Base-by-base conservation (phyloP, 2,329 filamentous ascomycete species). In the Hymenoscyphus occultus region DNA sequence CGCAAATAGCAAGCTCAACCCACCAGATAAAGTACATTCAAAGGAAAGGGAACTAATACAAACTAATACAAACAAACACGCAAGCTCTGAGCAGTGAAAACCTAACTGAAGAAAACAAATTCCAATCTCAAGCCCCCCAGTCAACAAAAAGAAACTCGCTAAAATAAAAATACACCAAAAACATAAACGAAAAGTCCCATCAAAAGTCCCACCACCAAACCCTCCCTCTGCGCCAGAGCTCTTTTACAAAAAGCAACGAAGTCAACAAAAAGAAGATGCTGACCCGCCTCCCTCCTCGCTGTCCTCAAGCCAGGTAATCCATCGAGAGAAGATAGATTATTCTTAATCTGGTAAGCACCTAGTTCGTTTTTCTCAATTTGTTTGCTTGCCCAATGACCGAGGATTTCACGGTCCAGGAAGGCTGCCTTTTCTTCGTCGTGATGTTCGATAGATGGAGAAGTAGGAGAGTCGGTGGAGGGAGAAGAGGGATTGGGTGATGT, bases 271-370 rank as follows among this genome's bases (percentile, higher is more conserved):
- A 78, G 79, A 51, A 85, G 64, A 65, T 74, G 76, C 75, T 86
- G 79, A 2, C 83, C 83, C 2, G 74, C 75, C 35, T 79, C 80
- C 56, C 80, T 78, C 67, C 85, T 78, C 28, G 85, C 86, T 5
- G 78, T 78, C 64, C 78, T 80, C 69, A 90, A 72, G 0, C 86
- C 86, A 0, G 85, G 83, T 22, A 88, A 76, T 1, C 84, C 85
- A 68, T 89, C 86, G 56, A 89, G 77, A 73, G 84, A 86, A 58
- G 72, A 69, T 2, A 78, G 71, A 70, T 90, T 90, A 70, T 81
- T 83, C 67, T 79, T 73, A 28, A 78, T 78, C 72, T 86, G 86
- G 71, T 89, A 90, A n/a, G 78, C 76, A 9, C 78, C 76, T 68
- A 87, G 73, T 45, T 79, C 77, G 62, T 83, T 82, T 65, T 79